phyloP scores from a whole-genome alignment of 2,329 filamentous ascomycete genomes.

The Fusarium sp. region DNA sequence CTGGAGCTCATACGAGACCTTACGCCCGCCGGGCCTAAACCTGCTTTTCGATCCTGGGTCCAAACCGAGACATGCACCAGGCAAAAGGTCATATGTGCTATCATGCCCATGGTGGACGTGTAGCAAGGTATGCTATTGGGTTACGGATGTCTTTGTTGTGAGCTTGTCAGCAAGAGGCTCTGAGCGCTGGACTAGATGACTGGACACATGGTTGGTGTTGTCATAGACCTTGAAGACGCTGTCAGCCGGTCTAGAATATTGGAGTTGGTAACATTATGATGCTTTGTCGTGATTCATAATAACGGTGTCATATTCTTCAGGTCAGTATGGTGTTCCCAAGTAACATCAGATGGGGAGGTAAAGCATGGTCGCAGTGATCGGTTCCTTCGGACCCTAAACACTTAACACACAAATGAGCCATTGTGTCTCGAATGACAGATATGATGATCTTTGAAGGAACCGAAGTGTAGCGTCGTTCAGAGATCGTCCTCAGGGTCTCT shows the following conservation, averaged over 20 bases:
- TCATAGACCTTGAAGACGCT: slow-evolving; percentile 14
- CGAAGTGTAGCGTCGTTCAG: slow-evolving; percentile 18
- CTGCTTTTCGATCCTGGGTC: slow-evolving; percentile 25
- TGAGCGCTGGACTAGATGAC: slow-evolving; percentile 19
- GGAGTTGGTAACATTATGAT: background rate
- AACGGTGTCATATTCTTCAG: slow-evolving; percentile 31
- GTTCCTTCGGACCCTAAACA: slow-evolving; percentile 32
- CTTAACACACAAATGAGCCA: slow-evolving; percentile 7
- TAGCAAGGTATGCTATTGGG: slow-evolving; percentile 27
- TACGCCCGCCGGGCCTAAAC: slow-evolving; percentile 33
- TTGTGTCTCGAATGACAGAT: background rate
- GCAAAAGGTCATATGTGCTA: slow-evolving; percentile 41
- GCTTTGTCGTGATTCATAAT: slow-evolving; percentile 13
- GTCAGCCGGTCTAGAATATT: slow-evolving; percentile 17
- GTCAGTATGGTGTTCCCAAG: slow-evolving; percentile 9
- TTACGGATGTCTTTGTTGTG: slow-evolving; percentile 9
- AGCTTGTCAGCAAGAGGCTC: slow-evolving; percentile 33
- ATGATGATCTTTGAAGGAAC: slow-evolving; percentile 4
- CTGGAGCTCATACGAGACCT: slow-evolving; percentile 41
- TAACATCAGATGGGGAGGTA: background rate
- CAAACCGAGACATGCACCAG: slow-evolving; percentile 39
- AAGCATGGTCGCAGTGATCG: slow-evolving; percentile 30
- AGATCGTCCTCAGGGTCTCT: slow-evolving; percentile 41
- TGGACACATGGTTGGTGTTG: slow-evolving; percentile 16
- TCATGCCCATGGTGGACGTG: slow-evolving; percentile 21